A percentile compares a stretch with the other conserved stretches of the same genome.
These are phyloP conservation scores for Hawksworthiomyces lignivorus DNA, from an alignment of 2,329 filamentous ascomycete genomes.

Conservation along the genomic window DNA sequence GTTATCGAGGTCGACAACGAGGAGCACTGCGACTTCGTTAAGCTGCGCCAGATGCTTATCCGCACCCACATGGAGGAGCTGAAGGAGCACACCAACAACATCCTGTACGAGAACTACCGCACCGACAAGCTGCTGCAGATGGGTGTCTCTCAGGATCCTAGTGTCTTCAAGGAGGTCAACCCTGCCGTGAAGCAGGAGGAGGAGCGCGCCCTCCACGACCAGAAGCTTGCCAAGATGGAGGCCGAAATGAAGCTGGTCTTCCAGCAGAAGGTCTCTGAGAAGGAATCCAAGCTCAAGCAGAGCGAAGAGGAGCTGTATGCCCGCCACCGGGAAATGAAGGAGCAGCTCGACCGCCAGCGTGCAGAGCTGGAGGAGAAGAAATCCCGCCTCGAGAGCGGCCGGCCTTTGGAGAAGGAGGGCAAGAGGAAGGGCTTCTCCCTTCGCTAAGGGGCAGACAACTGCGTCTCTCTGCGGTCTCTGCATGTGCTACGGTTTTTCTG, in stretches of 20 bases:
- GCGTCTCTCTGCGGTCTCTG: no score
- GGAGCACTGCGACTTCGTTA: slow-evolving; percentile 99
- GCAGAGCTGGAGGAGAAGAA: slow-evolving; percentile 98
- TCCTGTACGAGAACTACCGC: slow-evolving; percentile 94
- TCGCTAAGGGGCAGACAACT: slow-evolving; percentile 61
- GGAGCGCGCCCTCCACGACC: slow-evolving; percentile 94
- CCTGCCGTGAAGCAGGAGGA: slow-evolving; percentile 99
- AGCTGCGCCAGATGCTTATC: slow-evolving; percentile 99
- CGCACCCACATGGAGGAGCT: slow-evolving; percentile 99
- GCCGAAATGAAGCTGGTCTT: slow-evolving; percentile 99
- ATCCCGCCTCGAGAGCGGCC: slow-evolving; percentile 83
- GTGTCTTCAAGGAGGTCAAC: slow-evolving; percentile 99
- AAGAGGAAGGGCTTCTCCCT: slow-evolving; percentile 99
- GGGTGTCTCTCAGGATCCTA: slow-evolving; percentile 97
- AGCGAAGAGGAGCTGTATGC: slow-evolving; percentile 98
- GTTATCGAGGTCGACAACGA: slow-evolving; percentile 99
- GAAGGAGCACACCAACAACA: slow-evolving; percentile 99
- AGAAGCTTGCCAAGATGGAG: slow-evolving; percentile 99
- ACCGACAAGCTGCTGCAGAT: slow-evolving; percentile 98
- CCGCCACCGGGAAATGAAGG: slow-evolving; percentile 99
- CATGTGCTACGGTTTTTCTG: slow-evolving; percentile 12
- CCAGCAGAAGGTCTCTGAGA: slow-evolving; percentile 99
- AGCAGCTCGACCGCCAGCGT: slow-evolving; percentile 93
- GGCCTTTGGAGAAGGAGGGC: slow-evolving; percentile 93
- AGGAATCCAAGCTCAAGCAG: slow-evolving; percentile 99